A percentile compares a stretch with the other conserved stretches of the same genome.
phyloP scores from a whole-genome alignment of 805 yeast genomes.

The Hanseniaspora lindneri region DNA sequence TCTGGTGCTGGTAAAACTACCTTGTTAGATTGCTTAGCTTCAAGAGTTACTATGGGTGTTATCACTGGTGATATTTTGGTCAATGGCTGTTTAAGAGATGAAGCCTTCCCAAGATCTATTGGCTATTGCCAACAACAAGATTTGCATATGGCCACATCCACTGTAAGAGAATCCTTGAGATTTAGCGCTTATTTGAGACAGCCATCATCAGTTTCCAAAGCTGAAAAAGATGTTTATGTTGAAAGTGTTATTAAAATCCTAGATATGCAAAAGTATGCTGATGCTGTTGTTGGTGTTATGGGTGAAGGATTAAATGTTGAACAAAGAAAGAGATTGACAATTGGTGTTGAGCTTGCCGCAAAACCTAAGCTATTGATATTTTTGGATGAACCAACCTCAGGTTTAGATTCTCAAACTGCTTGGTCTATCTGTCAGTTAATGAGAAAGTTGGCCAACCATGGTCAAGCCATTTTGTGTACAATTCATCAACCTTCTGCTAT shows the following conservation, averaged over 20 bases:
- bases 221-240: conserved; percentile 53
- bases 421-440: conserved; percentile 53
- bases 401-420: conserved; percentile 57
- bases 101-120: conserved; percentile 49
- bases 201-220: conserved; percentile 38
- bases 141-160: conserved; percentile 51
- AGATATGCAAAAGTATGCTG: conserved; percentile 54
- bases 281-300: conserved; percentile 62
- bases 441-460: conserved; percentile 47
- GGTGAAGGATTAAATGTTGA: conserved; percentile 60
- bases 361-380: conserved; percentile 49
- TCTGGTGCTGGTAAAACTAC: conserved; percentile 80
- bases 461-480: conserved; percentile 59
- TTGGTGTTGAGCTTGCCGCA: conserved; percentile 57
- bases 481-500: conserved; percentile 82
- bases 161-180: conserved; percentile 60
- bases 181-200: conserved; percentile 62
- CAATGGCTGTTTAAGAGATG: conserved; percentile 48
- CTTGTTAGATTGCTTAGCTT: conserved; percentile 55
- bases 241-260: conserved; percentile 51
- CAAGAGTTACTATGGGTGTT: conserved; percentile 58
- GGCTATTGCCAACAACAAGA: conserved; percentile 74
- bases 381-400: conserved; percentile 60
- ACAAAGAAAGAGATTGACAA: conserved; percentile 50
- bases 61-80: conserved; percentile 58